Evolutionary conservation across 495 filamentous ascomycete genomes (phyloP).

Genomic region (Letharia lupina): DNA sequence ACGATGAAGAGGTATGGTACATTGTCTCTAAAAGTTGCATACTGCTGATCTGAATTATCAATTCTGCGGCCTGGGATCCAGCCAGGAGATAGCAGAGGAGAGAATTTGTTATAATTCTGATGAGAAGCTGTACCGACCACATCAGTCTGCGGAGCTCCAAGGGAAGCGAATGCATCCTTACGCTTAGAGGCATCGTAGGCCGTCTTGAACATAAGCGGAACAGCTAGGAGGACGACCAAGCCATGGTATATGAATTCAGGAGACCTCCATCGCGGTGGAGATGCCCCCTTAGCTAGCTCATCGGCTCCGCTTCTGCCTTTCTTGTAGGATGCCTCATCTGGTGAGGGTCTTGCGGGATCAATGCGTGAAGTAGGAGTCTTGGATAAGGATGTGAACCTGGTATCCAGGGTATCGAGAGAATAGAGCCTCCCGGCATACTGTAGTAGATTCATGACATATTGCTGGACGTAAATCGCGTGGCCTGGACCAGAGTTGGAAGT

Average conservation of each 20-base stretch:
- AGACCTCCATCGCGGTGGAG: slow-evolving; percentile 70
- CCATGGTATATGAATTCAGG: slow-evolving; percentile 82
- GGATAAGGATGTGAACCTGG: slow-evolving; percentile 71
- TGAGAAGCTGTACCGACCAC: slow-evolving; percentile 53
- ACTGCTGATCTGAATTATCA: slow-evolving; percentile 86
- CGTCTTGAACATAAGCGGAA: slow-evolving; percentile 88
- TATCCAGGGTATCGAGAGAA: slow-evolving; percentile 87
- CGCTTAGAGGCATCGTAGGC: slow-evolving; percentile 80
- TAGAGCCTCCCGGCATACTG: slow-evolving; percentile 53
- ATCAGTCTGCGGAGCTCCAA: neutral
- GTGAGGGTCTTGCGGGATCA: slow-evolving; percentile 20
- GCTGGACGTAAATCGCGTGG: neutral
- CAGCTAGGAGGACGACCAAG: slow-evolving; percentile 52
- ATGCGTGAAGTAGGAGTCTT: slow-evolving; percentile 40
- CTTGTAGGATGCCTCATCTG: slow-evolving; percentile 25
- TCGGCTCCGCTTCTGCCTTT: slow-evolving; percentile 36
- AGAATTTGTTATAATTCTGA: slow-evolving; percentile 70
- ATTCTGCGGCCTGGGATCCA: slow-evolving; percentile 96
- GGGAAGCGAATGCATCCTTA: slow-evolving; percentile 33
- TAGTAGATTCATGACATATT: slow-evolving; percentile 34
- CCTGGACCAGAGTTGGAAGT: neutral
- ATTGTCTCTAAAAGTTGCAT: slow-evolving; percentile 77
- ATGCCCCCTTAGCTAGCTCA: slow-evolving; percentile 35
- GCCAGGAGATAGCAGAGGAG: slow-evolving; percentile 61
- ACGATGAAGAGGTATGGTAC: slow-evolving; percentile 69